These are phyloP conservation scores for Lagenaria siceraria DNA, from an alignment of 306 rosid genomes.

Conservation along the genomic window DNA sequence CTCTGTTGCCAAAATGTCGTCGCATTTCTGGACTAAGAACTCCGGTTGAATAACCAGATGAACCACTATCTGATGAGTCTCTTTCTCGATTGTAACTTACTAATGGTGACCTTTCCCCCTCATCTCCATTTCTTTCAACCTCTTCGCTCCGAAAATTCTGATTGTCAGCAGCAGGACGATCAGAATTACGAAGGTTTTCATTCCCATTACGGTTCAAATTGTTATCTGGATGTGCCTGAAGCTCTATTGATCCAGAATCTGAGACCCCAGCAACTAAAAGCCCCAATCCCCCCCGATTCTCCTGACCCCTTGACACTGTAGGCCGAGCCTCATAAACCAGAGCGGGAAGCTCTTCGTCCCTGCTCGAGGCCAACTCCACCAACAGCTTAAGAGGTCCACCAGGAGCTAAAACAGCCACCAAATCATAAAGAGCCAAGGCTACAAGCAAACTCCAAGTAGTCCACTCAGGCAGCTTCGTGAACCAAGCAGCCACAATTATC, in stretches of 20 bases:
- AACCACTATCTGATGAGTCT: slow-evolving; percentile 20
- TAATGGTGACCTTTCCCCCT: slow-evolving; percentile 48
- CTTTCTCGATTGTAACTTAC: slow-evolving; percentile 26
- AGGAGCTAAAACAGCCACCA: slow-evolving; percentile 87
- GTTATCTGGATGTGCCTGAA: slow-evolving; percentile 35
- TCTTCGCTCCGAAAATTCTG: slow-evolving; percentile 8
- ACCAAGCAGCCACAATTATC: slow-evolving; percentile 88
- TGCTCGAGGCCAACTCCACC: slow-evolving; percentile 74
- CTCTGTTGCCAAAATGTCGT: slow-evolving; percentile 14
- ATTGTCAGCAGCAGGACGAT: slow-evolving; percentile 12
- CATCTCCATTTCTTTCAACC: slow-evolving; percentile 10
- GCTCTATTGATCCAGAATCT: slow-evolving; percentile 56
- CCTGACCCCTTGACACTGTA: slow-evolving; percentile 20
- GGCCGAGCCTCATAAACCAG: slow-evolving; percentile 89
- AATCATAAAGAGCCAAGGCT: slow-evolving; percentile 69
- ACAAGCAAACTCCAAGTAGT: slow-evolving; percentile 81
- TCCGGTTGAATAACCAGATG: slow-evolving; percentile 22
- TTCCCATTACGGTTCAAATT: slow-evolving; percentile 11
- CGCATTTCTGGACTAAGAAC: slow-evolving; percentile 9
- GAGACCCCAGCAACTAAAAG: slow-evolving; percentile 48
- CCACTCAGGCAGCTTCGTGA: slow-evolving; percentile 84
- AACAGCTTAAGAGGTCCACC: slow-evolving; percentile 84
- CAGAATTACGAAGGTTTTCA: slow-evolving; percentile 7
- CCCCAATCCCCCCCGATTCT: slow-evolving; percentile 26
- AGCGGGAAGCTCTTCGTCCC: slow-evolving; percentile 91